These are phyloP conservation scores for Geotrichum citri-aurantii DNA, from an alignment of 1,139 yeast species.

Conservation along the genomic window DNA sequence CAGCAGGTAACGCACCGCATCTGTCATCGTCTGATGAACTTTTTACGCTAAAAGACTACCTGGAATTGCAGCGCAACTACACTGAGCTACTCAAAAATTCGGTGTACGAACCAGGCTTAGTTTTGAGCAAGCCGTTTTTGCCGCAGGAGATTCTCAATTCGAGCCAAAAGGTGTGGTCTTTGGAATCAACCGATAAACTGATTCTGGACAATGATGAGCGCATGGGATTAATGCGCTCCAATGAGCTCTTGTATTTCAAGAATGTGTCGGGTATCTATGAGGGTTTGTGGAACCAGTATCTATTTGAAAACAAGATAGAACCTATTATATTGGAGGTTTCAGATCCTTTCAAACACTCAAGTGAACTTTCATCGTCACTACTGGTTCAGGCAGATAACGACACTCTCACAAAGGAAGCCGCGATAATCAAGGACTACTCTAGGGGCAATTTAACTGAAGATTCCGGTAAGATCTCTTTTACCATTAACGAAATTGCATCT, in stretches of 20 bases:
- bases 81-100: constrained; percentile 39
- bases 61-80: constrained; percentile 36
- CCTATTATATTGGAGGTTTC: not conserved
- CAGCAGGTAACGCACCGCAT: constrained; percentile 30
- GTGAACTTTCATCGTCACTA: not conserved
- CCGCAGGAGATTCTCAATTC: constrained; percentile 51
- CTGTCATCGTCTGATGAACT: constrained; percentile 30
- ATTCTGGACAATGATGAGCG: not conserved
- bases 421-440: not conserved
- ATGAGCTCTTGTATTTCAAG: constrained; percentile 27
- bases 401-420: not conserved
- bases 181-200: constrained; percentile 24
- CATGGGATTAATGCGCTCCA: constrained; percentile 46
- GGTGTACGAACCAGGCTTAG: constrained; percentile 33
- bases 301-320: not conserved
- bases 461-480: not conserved
- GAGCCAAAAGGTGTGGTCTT: constrained; percentile 49
- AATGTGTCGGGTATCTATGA: constrained; percentile 23
- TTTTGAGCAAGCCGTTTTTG: constrained; percentile 36
- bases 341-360: not conserved
- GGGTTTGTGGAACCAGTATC: constrained; percentile 23
- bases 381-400: not conserved
- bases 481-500: constrained; percentile 4
- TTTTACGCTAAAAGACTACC: constrained; percentile 28
- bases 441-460: constrained; percentile 7